Evolutionary conservation across 2,329 filamentous ascomycete species (phyloP).

Genomic region (Xylariaceae sp.): DNA sequence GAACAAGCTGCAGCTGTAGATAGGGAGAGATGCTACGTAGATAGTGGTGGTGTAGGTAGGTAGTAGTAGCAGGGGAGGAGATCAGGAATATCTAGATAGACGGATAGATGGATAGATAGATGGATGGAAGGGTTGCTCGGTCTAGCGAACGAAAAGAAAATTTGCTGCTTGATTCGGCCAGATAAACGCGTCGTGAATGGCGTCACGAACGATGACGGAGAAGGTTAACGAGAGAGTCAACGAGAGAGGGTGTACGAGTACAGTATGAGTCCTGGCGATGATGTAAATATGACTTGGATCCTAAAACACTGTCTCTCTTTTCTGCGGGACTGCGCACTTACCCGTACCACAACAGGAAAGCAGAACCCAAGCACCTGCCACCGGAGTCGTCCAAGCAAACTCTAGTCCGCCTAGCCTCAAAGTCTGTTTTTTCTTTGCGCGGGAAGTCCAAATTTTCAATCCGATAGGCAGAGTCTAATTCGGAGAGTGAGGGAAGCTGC

Average conservation of each 20-base stretch:
- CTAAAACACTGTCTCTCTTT: not conserved
- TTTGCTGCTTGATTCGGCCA: not conserved
- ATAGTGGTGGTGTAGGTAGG: not conserved
- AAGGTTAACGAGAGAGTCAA: slow-evolving; percentile 6
- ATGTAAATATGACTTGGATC: slow-evolving; percentile 15
- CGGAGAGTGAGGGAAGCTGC: no score
- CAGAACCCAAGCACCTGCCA: no score
- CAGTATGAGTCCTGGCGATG: slow-evolving; percentile 6
- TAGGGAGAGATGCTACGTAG: not conserved
- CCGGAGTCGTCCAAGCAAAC: not conserved
- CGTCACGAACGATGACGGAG: slow-evolving; percentile 1
- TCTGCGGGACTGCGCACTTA: not conserved
- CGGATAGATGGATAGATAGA: not conserved
- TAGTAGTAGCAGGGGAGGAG: not conserved
- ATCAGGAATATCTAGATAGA: not conserved
- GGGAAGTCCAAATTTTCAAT: not conserved
- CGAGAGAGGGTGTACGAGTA: not conserved
- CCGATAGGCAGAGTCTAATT: no score
- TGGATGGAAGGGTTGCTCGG: no score
- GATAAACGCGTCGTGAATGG: not conserved
- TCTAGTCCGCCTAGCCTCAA: not conserved
- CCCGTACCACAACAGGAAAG: no score
- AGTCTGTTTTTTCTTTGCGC: not conserved
- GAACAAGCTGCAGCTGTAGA: not conserved
- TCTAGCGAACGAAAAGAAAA: not conserved